These are phyloP conservation scores for Colletotrichum orchidophilum DNA, from an alignment of 2,329 filamentous ascomycete genomes.

Conservation along the genomic window DNA sequence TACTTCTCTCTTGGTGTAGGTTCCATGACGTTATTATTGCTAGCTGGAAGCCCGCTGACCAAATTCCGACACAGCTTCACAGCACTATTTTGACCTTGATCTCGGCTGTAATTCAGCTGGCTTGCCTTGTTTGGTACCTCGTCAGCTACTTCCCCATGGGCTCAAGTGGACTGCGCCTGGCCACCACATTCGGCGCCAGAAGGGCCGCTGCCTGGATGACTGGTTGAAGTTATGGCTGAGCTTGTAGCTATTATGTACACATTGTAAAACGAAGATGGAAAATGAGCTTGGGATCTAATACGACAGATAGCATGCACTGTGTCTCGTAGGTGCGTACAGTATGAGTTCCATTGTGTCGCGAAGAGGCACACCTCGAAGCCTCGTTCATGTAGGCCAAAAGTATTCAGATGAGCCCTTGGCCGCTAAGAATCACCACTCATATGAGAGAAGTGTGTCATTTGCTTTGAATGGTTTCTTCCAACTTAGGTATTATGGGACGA, in stretches of 20 bases:
- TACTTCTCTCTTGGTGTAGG: conserved; percentile 94
- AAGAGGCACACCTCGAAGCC: background rate
- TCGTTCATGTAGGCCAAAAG: background rate
- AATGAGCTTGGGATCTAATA: background rate
- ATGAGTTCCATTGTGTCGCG: too few species aligned
- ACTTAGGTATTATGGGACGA: background rate
- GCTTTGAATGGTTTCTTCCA: background rate
- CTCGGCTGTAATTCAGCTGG: conserved; percentile 84
- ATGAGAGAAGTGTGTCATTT: background rate
- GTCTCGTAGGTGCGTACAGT: background rate
- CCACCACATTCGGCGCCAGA: conserved; percentile 85
- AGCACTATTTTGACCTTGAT: conserved; percentile 87
- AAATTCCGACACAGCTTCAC: conserved; percentile 69
- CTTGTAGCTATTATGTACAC: background rate
- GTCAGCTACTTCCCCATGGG: conserved; percentile 99
- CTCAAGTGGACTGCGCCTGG: conserved; percentile 84
- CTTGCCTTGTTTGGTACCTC: conserved; percentile 88
- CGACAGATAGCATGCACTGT: background rate
- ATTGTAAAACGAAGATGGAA: background rate
- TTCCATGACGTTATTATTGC: conserved; percentile 40
- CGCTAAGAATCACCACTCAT: background rate
- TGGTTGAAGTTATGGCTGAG: conserved; percentile 64
- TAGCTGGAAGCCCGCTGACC: conserved; percentile 36
- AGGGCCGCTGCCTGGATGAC: conserved; percentile 90
- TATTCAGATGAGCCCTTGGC: background rate